Conservation (phyloP, 257 asterid species). For the Avicennia marina region DNA sequence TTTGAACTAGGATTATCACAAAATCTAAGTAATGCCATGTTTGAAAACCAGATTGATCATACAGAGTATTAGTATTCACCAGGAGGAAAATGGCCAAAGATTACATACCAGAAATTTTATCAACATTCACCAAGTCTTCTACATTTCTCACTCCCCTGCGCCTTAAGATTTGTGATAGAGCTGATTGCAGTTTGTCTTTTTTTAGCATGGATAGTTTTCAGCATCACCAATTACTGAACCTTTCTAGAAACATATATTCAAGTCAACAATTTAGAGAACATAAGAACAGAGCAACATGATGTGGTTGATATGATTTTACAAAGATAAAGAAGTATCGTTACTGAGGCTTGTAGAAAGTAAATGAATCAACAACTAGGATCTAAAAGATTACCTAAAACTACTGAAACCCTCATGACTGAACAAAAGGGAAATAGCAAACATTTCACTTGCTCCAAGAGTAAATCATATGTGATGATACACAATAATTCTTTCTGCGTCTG, state of each 20-base stretch:
- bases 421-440: not conserved
- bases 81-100: constrained; percentile 1
- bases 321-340: too few relatives aligned
- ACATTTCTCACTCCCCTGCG: constrained; percentile 49
- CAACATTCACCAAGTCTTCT: constrained; percentile 55
- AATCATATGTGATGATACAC: constrained; percentile 63
- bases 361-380: not conserved
- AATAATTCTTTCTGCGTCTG: constrained; percentile 80
- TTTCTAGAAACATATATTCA: constrained; percentile 34
- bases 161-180: constrained; percentile 48
- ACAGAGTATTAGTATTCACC: not conserved
- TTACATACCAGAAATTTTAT: constrained; percentile 46
- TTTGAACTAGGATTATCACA: not conserved
- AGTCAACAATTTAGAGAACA: constrained; percentile 18
- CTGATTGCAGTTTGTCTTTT: constrained; percentile 53
- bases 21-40: not conserved
- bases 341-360: not conserved
- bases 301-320: too few relatives aligned
- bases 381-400: not conserved
- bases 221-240: constrained; percentile 73
- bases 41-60: not conserved
- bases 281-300: constrained; percentile 9
- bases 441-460: constrained; percentile 80
- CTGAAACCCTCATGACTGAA: not conserved
- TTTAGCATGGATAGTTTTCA: constrained; percentile 57